A percentile compares a stretch with the other conserved stretches of the same genome.
phyloP scores from a whole-genome alignment of 345 rosid species.

The Eucalyptus pauciflora region DNA sequence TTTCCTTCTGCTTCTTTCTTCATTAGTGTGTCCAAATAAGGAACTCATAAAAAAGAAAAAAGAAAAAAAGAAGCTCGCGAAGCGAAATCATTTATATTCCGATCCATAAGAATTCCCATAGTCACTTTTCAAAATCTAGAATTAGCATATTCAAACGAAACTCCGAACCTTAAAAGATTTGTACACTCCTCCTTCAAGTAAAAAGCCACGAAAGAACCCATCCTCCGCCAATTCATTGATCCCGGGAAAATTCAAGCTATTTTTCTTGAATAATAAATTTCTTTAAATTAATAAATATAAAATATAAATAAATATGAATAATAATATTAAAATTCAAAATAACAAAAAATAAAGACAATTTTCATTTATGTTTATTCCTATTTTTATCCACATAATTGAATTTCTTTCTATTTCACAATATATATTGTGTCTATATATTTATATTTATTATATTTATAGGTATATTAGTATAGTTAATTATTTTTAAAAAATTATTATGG shows the following conservation, averaged over 20 bases:
- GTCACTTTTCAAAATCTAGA: not conserved
- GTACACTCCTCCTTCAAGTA: too few relatives aligned
- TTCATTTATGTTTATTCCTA: not conserved
- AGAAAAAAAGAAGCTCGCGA: not conserved
- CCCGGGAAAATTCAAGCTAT: not conserved
- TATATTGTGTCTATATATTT: not conserved
- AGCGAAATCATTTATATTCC: not conserved
- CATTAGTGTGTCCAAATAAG: not conserved
- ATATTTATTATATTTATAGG: not conserved
- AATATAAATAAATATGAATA: too few relatives aligned
- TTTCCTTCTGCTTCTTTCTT: not conserved
- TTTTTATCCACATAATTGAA: too few relatives aligned
- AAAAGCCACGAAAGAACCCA: too few relatives aligned
- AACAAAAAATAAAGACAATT: too few relatives aligned
- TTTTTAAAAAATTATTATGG: not conserved
- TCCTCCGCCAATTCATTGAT: too few relatives aligned
- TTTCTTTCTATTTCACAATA: not conserved
- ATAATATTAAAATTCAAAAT: too few relatives aligned
- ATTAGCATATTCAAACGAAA: not conserved
- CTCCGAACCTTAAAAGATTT: too few relatives aligned
- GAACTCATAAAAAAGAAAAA: not conserved
- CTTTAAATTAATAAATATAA: too few relatives aligned
- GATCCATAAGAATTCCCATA: not conserved
- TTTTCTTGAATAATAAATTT: not conserved
- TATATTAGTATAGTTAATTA: too few relatives aligned